Percentiles rank a stretch among this genome's conserved stretches.
phyloP scores from a whole-genome alignment of 2,329 filamentous ascomycete genomes.

The Paecilomyces dactylethromorphus region DNA sequence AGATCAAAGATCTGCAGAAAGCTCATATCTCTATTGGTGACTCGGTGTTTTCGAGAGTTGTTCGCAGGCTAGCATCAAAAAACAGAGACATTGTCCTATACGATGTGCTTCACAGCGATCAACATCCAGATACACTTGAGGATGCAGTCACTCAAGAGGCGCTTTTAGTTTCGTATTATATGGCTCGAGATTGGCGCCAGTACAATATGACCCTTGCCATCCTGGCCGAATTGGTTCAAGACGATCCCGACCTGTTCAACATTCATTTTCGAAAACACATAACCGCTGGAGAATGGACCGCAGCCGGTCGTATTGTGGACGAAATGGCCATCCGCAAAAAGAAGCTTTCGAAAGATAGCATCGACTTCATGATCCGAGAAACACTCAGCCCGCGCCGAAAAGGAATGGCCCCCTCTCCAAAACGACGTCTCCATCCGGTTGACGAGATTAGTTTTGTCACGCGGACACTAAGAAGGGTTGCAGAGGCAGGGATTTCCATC shows the following conservation, averaged over 20 bases:
- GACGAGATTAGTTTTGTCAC: constrained; percentile 39
- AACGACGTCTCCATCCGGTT: constrained; percentile 22
- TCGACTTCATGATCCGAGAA: constrained; percentile 36
- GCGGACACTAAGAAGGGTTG: constrained; percentile 42
- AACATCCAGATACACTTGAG: constrained; percentile 59
- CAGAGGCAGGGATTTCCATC: constrained; percentile 39
- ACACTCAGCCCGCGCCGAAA: constrained; percentile 23
- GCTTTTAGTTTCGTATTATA: constrained; percentile 48
- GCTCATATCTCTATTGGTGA: constrained; percentile 57
- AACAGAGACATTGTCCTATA: constrained; percentile 48
- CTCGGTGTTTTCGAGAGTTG: constrained; percentile 58
- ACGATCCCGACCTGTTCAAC: constrained; percentile 24
- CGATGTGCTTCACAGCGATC: constrained; percentile 52
- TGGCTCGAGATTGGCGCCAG: constrained; percentile 44
- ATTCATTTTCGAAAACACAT: constrained; percentile 36
- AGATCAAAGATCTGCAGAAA: constrained; percentile 55
- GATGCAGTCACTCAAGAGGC: constrained; percentile 48
- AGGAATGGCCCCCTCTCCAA: constrained; percentile 15
- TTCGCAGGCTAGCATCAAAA: constrained; percentile 57
- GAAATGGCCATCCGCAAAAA: constrained; percentile 45
- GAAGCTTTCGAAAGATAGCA: constrained; percentile 37
- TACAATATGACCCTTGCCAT: constrained; percentile 52
- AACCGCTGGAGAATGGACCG: constrained; percentile 21
- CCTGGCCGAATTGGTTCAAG: constrained; percentile 34
- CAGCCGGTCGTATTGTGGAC: constrained; percentile 31